A percentile compares a stretch with the other conserved stretches of the same genome.
phyloP scores from a whole-genome alignment of 2,329 filamentous ascomycete species.

The Cytospora chrysosperma region DNA sequence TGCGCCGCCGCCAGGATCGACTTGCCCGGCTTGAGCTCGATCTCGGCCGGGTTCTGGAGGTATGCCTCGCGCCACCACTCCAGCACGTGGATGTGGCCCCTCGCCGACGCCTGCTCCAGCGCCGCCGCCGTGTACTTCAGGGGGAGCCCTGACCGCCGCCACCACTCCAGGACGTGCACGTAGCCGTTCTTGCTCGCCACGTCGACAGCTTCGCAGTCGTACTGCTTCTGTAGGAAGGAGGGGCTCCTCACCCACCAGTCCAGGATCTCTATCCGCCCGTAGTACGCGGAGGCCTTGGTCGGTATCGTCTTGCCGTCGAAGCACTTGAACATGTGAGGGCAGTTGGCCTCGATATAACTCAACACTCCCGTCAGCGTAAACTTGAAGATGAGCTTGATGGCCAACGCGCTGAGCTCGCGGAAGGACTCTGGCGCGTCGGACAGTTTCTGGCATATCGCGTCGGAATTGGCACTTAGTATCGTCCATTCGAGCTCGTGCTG shows the following conservation, averaged over 20 bases:
- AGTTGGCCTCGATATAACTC: conserved; percentile 61
- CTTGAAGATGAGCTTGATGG: conserved; percentile 86
- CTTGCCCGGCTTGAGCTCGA: conserved; percentile 76
- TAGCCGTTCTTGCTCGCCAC: conserved; percentile 84
- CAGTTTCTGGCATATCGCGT: conserved; percentile 72
- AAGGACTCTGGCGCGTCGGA: conserved; percentile 69
- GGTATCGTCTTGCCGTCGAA: conserved; percentile 84
- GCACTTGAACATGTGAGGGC: conserved; percentile 75
- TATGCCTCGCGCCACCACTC: conserved; percentile 88
- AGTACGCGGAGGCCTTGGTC: conserved; percentile 84
- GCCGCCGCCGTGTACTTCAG: conserved; percentile 85
- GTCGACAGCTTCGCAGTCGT: conserved; percentile 81
- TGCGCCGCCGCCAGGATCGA: conserved; percentile 82
- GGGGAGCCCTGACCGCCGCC: conserved; percentile 70
- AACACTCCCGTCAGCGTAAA: conserved; percentile 82
- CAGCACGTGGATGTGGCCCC: conserved; percentile 80
- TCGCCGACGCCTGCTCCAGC: conserved; percentile 81
- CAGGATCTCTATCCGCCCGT: conserved; percentile 78
- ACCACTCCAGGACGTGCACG: conserved; percentile 87
- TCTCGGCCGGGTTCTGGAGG: conserved; percentile 51
- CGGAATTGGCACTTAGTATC: conserved; percentile 69
- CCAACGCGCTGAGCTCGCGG: conserved; percentile 70
- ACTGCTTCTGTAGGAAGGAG: conserved; percentile 82
- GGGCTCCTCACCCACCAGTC: conserved; percentile 88
- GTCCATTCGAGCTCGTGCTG: conserved; percentile 83